Percentiles rank a stretch among this genome's conserved stretches.
These are phyloP conservation scores for Phytophthora uliginosa DNA, from an alignment of 352 stramenopile genomes.

Conservation along the genomic window DNA sequence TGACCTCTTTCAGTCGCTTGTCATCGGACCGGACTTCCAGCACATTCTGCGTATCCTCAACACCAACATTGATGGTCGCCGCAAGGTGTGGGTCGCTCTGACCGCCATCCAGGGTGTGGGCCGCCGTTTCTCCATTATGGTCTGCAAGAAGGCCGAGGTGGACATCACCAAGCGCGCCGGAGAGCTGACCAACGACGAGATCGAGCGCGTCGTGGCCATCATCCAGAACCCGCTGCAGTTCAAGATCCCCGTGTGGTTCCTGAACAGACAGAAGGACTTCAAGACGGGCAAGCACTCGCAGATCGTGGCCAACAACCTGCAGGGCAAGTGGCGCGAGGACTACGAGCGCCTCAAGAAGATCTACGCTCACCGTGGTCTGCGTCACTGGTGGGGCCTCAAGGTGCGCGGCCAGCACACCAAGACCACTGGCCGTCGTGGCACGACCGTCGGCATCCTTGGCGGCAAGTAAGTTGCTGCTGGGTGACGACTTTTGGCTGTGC, in stretches of 20 bases:
- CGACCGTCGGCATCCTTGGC: constrained; percentile 85
- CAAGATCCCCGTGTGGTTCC: constrained; percentile 99
- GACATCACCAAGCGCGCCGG: constrained; percentile 99
- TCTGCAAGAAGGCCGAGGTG: constrained; percentile 99
- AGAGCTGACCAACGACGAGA: constrained; percentile 99
- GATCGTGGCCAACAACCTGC: constrained; percentile 98
- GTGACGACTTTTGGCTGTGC: constrained; percentile 39
- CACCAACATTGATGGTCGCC: constrained; percentile 99
- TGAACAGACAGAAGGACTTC: constrained; percentile 99
- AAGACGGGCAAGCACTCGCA: constrained; percentile 99
- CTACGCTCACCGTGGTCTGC: constrained; percentile 99
- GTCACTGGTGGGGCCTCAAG: constrained; percentile 99
- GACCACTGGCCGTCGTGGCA: constrained; percentile 97
- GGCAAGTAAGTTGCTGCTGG: constrained; percentile 79
- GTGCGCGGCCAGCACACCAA: constrained; percentile 99
- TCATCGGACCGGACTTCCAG: constrained; percentile 98
- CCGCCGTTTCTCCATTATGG: constrained; percentile 91
- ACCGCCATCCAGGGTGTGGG: constrained; percentile 90
- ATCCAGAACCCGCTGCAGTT: constrained; percentile 99
- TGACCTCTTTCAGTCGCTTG: constrained; percentile 75
- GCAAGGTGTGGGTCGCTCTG: constrained; percentile 92
- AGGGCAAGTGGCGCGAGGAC: constrained; percentile 99
- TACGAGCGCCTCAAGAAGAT: constrained; percentile 99
- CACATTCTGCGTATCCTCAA: constrained; percentile 99
- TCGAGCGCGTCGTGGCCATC: constrained; percentile 99